These are phyloP conservation scores for Arabidopsis arenosa DNA, from an alignment of 345 rosid genomes.

Conservation along the genomic window DNA sequence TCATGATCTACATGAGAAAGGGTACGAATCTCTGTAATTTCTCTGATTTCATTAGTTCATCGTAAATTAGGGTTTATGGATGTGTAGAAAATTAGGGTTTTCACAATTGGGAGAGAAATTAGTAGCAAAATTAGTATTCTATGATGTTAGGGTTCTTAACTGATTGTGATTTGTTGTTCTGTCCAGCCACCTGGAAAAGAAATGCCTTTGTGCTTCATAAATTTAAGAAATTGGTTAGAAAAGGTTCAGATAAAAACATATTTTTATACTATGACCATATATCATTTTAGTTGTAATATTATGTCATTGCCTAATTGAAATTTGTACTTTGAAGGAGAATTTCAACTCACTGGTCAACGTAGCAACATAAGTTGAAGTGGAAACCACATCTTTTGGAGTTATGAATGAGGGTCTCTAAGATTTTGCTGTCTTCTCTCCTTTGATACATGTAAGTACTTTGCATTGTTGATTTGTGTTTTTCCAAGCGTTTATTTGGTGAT, in stretches of 20 bases:
- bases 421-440: slow-evolving; percentile 50
- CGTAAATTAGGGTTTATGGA: too few relatives aligned
- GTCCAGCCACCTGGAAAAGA: slow-evolving; percentile 8
- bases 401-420: slow-evolving; percentile 67
- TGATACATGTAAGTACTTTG: slow-evolving; percentile 63
- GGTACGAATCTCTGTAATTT: too few relatives aligned
- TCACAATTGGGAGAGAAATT: too few relatives aligned
- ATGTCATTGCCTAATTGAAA: slow-evolving; percentile 15
- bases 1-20: too few relatives aligned
- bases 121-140: too few relatives aligned
- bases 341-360: slow-evolving; percentile 50
- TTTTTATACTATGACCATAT: neutral
- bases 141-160: slow-evolving; percentile 26
- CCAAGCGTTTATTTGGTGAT: too few relatives aligned
- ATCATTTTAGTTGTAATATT: neutral
- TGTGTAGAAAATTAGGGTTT: too few relatives aligned
- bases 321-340: slow-evolving; percentile 44
- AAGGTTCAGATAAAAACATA: neutral
- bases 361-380: slow-evolving; percentile 60
- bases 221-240: slow-evolving; percentile 4
- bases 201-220: slow-evolving; percentile 1
- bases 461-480: too few relatives aligned
- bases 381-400: slow-evolving; percentile 52
- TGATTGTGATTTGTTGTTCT: slow-evolving; percentile 24
- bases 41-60: too few relatives aligned